Evolutionary conservation across 1,139 yeast species (phyloP).

Genomic region (Cylindricascospora bacillispora): DNA sequence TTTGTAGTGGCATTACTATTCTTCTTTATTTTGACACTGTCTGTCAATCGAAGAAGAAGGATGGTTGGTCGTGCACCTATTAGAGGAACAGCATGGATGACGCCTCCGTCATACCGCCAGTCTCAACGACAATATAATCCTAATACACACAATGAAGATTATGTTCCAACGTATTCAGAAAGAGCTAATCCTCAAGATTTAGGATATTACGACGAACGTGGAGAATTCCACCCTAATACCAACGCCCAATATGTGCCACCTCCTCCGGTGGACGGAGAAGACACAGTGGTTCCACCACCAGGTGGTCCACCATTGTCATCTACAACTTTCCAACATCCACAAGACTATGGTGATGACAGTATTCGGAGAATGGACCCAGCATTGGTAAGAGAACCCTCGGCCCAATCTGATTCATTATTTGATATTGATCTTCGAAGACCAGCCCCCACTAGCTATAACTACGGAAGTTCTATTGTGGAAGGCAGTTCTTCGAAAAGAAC

Average conservation of each 20-base stretch:
- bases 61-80: slow-evolving; percentile 54
- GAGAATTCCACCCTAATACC: slow-evolving; percentile 33
- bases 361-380: slow-evolving; percentile 1
- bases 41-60: slow-evolving; percentile 44
- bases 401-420: too few relatives aligned
- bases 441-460: too few relatives aligned
- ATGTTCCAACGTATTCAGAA: slow-evolving; percentile 56
- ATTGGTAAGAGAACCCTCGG: too few relatives aligned
- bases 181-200: slow-evolving; percentile 55
- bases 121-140: slow-evolving; percentile 46
- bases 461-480: too few relatives aligned
- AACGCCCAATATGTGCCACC: slow-evolving; percentile 6
- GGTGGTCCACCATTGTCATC: slow-evolving; percentile 4
- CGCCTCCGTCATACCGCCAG: slow-evolving; percentile 71
- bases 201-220: slow-evolving; percentile 65
- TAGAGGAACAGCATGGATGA: slow-evolving; percentile 78
- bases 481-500: too few relatives aligned
- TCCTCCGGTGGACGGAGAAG: slow-evolving; percentile 5
- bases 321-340: neutral
- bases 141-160: slow-evolving; percentile 23
- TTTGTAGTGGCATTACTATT: slow-evolving; percentile 33
- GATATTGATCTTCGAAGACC: too few relatives aligned
- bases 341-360: neutral
- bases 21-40: slow-evolving; percentile 34
- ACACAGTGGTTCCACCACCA: slow-evolving; percentile 5